Evolutionary conservation across 495 filamentous ascomycete genomes (phyloP), one percentile per base, ranked within the genome.

Genomic region (Chaetomium fimeti): DNA sequence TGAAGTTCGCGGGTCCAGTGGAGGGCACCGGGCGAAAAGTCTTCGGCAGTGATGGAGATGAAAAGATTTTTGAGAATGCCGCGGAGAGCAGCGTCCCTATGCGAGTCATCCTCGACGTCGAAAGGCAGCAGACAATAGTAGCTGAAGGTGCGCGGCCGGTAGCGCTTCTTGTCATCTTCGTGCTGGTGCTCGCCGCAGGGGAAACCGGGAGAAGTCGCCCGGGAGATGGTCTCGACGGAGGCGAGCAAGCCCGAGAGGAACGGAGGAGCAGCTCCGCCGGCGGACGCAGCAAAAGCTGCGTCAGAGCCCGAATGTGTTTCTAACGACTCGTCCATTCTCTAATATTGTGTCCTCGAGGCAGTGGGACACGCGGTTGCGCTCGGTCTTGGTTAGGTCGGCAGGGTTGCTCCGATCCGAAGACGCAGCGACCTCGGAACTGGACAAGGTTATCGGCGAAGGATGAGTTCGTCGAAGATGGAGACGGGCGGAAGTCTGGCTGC

Each of bases 1-100:
- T 91, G 85, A 24, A 99, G 87, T 82, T 98, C 93, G 68, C 94
- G 86, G 60, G 94, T 97, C 95, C 95, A 99, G 76, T 98, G 93
- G 24, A 96, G 82, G 15, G 94, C 94, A 18, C 94, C 95, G 0
- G 94, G 90, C 57, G 88, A 85, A 76, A 98, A 98, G 74, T 99
- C 95, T 40, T 96, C 92, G 18, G 94, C 88, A 74, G 91, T 88
- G 64, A 98, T 84, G 29, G 92, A 83, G 71, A 96, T 88, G 72
- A 96, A 98, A 28, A 99, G 88, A 68, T 96, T 89, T 70, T 91
- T 91, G 70, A 98, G 78, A 63, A 96, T 96, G 76, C 93, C 91
- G 11, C 86, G 81, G 52, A 98, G 79, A 57, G 90, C 90, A 24
- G 79, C 80, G 70, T 91, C 85, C 60, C 91, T 82, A 73, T 91